phyloP scores from a whole-genome alignment of 2,329 filamentous ascomycete genomes.

The Botrytis elliptica region DNA sequence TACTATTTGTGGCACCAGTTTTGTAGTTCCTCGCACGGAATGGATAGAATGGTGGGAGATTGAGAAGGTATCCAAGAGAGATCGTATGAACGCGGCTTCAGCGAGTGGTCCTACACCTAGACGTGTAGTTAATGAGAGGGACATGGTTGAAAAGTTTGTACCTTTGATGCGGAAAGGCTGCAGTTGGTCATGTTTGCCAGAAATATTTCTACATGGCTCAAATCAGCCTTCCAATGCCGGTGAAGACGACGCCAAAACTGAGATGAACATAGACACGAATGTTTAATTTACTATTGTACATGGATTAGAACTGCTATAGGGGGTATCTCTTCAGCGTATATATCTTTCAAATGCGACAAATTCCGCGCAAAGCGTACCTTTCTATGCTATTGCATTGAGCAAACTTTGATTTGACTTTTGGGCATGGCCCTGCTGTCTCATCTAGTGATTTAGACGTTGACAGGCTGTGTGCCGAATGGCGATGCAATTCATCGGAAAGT shows the following conservation, averaged over 20 bases:
- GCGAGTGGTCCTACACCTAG: conserved; percentile 23
- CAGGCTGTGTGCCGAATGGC: not conserved
- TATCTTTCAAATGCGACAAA: not conserved
- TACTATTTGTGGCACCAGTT: conserved; percentile 49
- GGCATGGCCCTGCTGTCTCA: not conserved
- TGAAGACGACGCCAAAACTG: not conserved
- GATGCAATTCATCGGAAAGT: not conserved
- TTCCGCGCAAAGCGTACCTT: not conserved
- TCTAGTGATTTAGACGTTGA: not conserved
- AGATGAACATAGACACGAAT: not conserved
- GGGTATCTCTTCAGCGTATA: not conserved
- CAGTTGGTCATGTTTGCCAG: conserved; percentile 39
- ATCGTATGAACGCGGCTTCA: not conserved
- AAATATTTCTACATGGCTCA: not conserved
- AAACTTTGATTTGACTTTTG: not conserved
- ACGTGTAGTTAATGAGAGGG: conserved; percentile 35
- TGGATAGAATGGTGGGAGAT: conserved; percentile 64
- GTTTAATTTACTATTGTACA: not conserved
- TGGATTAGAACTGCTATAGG: too few relatives aligned
- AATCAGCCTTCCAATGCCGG: not conserved
- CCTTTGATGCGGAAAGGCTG: conserved; percentile 41
- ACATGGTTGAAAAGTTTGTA: conserved; percentile 37
- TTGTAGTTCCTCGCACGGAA: conserved; percentile 52
- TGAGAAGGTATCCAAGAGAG: conserved; percentile 26
- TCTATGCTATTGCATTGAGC: not conserved